phyloP scores from a whole-genome alignment of 768 basidiomycete genomes.

The Pleurotus platypus region DNA sequence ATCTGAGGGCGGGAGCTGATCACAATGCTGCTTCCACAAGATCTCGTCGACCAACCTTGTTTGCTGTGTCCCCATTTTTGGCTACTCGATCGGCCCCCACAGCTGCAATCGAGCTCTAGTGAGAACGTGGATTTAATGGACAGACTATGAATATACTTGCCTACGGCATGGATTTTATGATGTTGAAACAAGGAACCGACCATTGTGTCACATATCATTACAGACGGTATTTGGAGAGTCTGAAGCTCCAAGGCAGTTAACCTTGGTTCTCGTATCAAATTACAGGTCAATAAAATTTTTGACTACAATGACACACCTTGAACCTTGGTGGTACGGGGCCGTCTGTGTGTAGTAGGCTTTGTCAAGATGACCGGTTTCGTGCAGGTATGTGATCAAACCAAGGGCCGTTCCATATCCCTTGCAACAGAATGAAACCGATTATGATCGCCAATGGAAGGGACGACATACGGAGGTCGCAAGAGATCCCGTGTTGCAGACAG shows the following conservation, averaged over 20 bases:
- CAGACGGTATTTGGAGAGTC: conserved; percentile 77
- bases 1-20: conserved; percentile 39
- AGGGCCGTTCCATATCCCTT: conserved; percentile 96
- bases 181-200: conserved; percentile 94
- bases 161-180: conserved; percentile 76
- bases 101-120: conserved; percentile 31
- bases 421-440: conserved; percentile 4
- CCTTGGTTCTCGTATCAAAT: conserved; percentile 30
- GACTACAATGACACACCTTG: conserved; percentile 39
- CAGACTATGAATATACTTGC: conserved; percentile 33
- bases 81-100: conserved; percentile 91
- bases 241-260: conserved; percentile 89
- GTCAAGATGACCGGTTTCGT: conserved; percentile 71
- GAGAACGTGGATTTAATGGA: not conserved
- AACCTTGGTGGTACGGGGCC: conserved; percentile 92
- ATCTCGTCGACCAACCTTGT: conserved; percentile 52
- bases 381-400: conserved; percentile 88
- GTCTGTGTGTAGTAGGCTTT: conserved; percentile 93
- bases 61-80: conserved; percentile 93
- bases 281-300: no score
- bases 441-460: not conserved
- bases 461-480: conserved; percentile 83
- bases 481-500: conserved; percentile 97
- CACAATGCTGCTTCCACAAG: not conserved
- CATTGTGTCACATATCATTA: conserved; percentile 98